Percentiles rank a stretch among this genome's conserved stretches.
Conservation (phyloP, 106 monocot genomes). For the Dioscorea zingiberensis region DNA sequence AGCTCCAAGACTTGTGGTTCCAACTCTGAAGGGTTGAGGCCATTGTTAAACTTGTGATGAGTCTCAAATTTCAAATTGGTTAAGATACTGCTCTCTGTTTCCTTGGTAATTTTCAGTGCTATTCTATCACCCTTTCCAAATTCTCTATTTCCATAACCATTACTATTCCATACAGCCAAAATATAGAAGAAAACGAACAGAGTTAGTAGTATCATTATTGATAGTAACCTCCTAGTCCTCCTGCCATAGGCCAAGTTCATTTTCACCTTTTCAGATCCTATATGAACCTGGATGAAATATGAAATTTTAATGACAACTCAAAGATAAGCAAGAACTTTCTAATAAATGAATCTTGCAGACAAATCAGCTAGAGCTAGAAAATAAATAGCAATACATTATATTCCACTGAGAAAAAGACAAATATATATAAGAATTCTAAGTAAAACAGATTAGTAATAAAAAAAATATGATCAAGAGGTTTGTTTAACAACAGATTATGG, state of each 20-base stretch:
- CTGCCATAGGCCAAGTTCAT: slow-evolving; percentile 1
- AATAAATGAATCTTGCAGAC: too few species aligned
- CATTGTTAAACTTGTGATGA: slow-evolving; percentile 1
- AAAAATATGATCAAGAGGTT: too few species aligned
- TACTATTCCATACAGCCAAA: slow-evolving; percentile 1
- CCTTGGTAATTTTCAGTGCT: slow-evolving; percentile 7
- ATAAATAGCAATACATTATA: too few species aligned
- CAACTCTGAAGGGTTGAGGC: neutral
- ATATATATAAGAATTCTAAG: too few species aligned
- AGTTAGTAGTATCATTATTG: neutral
- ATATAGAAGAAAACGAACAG: slow-evolving; percentile 6
- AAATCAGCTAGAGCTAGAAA: too few species aligned
- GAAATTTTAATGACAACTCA: too few species aligned
- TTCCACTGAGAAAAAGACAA: too few species aligned
- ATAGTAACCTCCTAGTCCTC: neutral
- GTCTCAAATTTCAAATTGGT: slow-evolving; percentile 5
- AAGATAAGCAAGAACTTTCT: too few species aligned
- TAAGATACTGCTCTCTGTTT: slow-evolving; percentile 10
- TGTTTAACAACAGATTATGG: too few species aligned
- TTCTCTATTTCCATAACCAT: slow-evolving; percentile 3
- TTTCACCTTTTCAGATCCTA: neutral
- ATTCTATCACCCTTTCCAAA: slow-evolving; percentile 10
- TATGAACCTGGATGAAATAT: too few species aligned
- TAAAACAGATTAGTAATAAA: too few species aligned
- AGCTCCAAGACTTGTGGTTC: slow-evolving; percentile 20